Conservation (phyloP, 441 rosid genomes). For the Caryocar brasiliense region DNA sequence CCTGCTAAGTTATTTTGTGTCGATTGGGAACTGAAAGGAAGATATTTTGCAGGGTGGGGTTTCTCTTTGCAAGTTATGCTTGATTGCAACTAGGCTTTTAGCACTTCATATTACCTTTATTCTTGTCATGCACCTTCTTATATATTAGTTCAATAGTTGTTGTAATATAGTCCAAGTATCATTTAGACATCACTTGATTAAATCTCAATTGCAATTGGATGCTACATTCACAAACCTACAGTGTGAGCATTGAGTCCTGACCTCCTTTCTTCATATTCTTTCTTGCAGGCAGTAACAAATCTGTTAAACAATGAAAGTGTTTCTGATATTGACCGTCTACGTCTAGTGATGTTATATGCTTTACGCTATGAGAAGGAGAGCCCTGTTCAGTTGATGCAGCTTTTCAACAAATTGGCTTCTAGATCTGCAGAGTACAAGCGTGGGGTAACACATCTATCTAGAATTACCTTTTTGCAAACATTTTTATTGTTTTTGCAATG, state of each 20-base stretch:
- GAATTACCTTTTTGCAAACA: slow-evolving; percentile 4
- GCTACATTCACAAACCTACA: neutral
- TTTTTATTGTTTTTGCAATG: neutral
- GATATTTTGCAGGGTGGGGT: no score
- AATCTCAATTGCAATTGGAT: neutral
- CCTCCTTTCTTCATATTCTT: slow-evolving; percentile 16
- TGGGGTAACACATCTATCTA: slow-evolving; percentile 48
- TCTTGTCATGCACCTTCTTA: neutral
- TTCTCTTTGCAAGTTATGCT: no score
- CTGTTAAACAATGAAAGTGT: slow-evolving; percentile 74
- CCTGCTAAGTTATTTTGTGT: no score
- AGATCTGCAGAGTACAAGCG: slow-evolving; percentile 83
- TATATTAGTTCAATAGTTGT: no score
- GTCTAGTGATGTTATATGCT: slow-evolving; percentile 88
- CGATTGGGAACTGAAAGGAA: no score
- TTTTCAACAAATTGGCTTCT: slow-evolving; percentile 83
- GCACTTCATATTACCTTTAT: no score
- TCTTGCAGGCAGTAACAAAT: slow-evolving; percentile 79
- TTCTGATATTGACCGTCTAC: slow-evolving; percentile 74
- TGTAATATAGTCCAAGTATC: no score
- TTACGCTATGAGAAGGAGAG: slow-evolving; percentile 95
- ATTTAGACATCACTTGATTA: neutral
- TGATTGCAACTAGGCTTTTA: no score
- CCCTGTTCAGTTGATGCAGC: slow-evolving; percentile 94
- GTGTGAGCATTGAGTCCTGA: slow-evolving; percentile 7